Percentiles rank a stretch among this genome's conserved stretches.
Evolutionary conservation across 2,329 filamentous ascomycete genomes (phyloP).

Genomic region (Blumeriella jaapii): DNA sequence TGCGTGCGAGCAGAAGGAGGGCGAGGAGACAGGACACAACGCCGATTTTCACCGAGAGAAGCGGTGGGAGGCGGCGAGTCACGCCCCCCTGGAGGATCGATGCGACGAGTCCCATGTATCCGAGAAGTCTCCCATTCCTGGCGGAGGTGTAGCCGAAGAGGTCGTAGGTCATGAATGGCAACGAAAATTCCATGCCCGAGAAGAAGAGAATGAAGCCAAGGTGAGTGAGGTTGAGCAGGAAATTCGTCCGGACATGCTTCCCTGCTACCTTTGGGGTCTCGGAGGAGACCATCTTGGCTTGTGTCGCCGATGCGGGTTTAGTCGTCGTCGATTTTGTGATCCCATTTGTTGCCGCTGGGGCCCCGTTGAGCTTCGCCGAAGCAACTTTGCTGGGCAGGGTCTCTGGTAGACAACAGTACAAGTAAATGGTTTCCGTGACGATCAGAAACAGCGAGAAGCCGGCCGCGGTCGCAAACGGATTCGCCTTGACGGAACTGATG

Average conservation of each 20-base stretch:
- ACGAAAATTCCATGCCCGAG: constrained; percentile 93
- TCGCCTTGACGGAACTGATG: constrained; percentile 66
- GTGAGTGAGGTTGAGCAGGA: constrained; percentile 73
- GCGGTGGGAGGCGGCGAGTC: constrained; percentile 70
- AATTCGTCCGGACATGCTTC: constrained; percentile 47
- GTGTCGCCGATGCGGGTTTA: not conserved
- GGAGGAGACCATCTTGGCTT: constrained; percentile 20
- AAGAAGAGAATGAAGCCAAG: constrained; percentile 93
- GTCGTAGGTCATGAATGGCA: constrained; percentile 95
- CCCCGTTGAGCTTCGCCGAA: constrained; percentile 17
- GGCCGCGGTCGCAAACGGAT: constrained; percentile 89
- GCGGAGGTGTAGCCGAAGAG: constrained; percentile 73
- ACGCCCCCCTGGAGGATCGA: constrained; percentile 90
- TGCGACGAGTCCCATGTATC: constrained; percentile 83
- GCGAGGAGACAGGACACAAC: constrained; percentile 66
- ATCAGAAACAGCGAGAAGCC: constrained; percentile 79
- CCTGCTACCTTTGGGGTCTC: constrained; percentile 14
- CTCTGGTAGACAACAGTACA: constrained; percentile 78
- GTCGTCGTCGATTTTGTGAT: constrained; percentile 13
- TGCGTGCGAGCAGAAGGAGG: constrained; percentile 66
- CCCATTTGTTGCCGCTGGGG: constrained; percentile 18
- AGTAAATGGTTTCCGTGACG: constrained; percentile 74
- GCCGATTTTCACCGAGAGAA: constrained; percentile 69
- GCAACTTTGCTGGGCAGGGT: constrained; percentile 55
- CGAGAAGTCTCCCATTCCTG: constrained; percentile 75